These are phyloP conservation scores for Leptographium radiaticola DNA, from an alignment of 2,329 filamentous ascomycete species.

Conservation along the genomic window DNA sequence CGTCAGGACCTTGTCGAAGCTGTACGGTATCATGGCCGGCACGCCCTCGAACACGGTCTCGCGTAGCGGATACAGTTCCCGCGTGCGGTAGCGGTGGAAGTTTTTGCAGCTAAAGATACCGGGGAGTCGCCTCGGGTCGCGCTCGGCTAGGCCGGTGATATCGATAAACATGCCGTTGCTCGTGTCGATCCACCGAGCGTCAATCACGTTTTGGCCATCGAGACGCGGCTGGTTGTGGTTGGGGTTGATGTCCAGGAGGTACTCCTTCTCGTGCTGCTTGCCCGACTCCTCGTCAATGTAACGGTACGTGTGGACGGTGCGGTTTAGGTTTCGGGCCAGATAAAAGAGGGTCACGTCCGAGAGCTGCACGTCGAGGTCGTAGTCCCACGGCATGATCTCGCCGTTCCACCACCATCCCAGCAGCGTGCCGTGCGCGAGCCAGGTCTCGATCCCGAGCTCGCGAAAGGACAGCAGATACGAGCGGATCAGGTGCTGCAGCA, in stretches of 20 bases:
- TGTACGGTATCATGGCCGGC: constrained; percentile 54
- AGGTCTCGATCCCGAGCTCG: constrained; percentile 58
- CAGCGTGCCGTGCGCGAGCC: constrained; percentile 75
- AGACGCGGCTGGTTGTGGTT: constrained; percentile 48
- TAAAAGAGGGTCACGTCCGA: constrained; percentile 51
- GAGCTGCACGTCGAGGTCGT: constrained; percentile 73
- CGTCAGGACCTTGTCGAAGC: constrained; percentile 50
- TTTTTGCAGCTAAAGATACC: constrained; percentile 73
- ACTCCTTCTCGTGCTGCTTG: constrained; percentile 32
- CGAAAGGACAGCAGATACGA: constrained; percentile 59
- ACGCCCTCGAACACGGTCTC: constrained; percentile 64
- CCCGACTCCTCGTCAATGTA: constrained; percentile 28
- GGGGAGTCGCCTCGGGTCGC: constrained; percentile 42
- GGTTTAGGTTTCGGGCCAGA: constrained; percentile 54
- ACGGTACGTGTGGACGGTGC: constrained; percentile 48
- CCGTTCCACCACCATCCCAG: constrained; percentile 86
- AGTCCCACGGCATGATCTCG: constrained; percentile 69
- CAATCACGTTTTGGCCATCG: constrained; percentile 66
- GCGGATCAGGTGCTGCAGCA: constrained; percentile 56
- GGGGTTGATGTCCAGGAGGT: constrained; percentile 68
- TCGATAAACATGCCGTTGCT: constrained; percentile 69
- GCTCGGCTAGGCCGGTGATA: constrained; percentile 64
- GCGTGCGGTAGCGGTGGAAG: constrained; percentile 54
- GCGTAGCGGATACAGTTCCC: constrained; percentile 66
- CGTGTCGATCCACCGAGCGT: constrained; percentile 71